Evolutionary conservation across 2,329 filamentous ascomycete genomes (phyloP), one percentile per base, ranked within the genome.

Genomic region (Alternaria sp.): DNA sequence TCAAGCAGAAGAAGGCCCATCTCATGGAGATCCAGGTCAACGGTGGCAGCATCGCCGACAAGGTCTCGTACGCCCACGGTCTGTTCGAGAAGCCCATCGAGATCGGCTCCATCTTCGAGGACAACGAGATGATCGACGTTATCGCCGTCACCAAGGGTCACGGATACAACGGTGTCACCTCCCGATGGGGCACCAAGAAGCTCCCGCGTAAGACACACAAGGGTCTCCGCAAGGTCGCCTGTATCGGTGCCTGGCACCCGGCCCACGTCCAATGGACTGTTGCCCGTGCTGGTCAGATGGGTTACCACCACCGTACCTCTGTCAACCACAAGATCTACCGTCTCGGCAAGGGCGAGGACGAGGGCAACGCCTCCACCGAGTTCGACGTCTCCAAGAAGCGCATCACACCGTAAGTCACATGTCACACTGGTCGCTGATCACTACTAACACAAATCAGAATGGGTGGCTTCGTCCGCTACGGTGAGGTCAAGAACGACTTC

Each of bases 1-100:
- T 99, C 85, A 98, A 97, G 92, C 96, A 99, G 90, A 99, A 99
- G 94, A 99, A 98, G 93, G 95, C 96, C 80, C 96, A 99, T 86
- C 89, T 99, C 78, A 99, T 99, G 96, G 96, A 99, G 89, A 93
- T 99, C 84, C 96, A 99, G 89, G 86, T 99, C 90, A 99, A 99
- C 89, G 96, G 96, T 85, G 96, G 96, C 81, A 93, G 91, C 85
- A 82, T 97, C 75, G 88, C 93, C 81, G 93, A 98, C 86, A 99
- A 99, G 93, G 93, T 99, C 81, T 90, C 93, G 69, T 98, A 97
- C 85, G 94, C 91, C 80, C 89, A 94, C 84, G 92, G 91, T 81
- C 91, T 99, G 70, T 99, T 99, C 88, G 96, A 99, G 93, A 98
- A 99, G 93, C 92, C 93, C 81, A 92, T 99, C 77, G 90, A 92